phyloP scores from a whole-genome alignment of 1,284 basidiomycete genomes.

The Puccinia novopanici region DNA sequence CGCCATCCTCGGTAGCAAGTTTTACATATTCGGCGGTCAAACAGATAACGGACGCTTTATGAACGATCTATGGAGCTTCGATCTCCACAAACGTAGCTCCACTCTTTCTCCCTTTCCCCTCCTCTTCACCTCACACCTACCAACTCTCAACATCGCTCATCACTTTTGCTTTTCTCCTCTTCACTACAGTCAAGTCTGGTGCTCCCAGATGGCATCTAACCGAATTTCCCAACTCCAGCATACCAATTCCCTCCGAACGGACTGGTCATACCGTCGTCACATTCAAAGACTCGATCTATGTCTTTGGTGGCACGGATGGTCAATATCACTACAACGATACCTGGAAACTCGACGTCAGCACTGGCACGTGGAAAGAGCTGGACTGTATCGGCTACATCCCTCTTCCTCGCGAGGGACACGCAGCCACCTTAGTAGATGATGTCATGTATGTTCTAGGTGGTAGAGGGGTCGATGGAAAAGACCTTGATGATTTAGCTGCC shows the following conservation, averaged over 20 bases:
- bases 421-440: conserved; percentile 93
- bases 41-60: conserved; percentile 82
- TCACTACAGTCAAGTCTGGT: conserved; percentile 63
- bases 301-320: conserved; percentile 97
- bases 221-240: conserved; percentile 61
- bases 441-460: conserved; percentile 98
- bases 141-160: conserved; percentile 39
- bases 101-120: neutral
- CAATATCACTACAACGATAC: conserved; percentile 99
- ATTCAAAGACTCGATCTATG: conserved; percentile 78
- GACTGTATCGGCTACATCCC: conserved; percentile 98
- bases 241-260: conserved; percentile 86
- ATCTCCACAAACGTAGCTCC: conserved; percentile 77
- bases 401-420: conserved; percentile 92
- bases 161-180: neutral
- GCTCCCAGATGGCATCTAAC: conserved; percentile 57
- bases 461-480: conserved; percentile 93
- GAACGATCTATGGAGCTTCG: conserved; percentile 95
- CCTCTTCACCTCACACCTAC: neutral
- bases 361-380: conserved; percentile 84
- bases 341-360: conserved; percentile 87
- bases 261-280: conserved; percentile 92
- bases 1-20: conserved; percentile 84
- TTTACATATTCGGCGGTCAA: conserved; percentile 95
- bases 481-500: conserved; percentile 88